Base-by-base conservation (phyloP, 768 basidiomycete species). In the Chalciporus sphaerocephalus region DNA sequence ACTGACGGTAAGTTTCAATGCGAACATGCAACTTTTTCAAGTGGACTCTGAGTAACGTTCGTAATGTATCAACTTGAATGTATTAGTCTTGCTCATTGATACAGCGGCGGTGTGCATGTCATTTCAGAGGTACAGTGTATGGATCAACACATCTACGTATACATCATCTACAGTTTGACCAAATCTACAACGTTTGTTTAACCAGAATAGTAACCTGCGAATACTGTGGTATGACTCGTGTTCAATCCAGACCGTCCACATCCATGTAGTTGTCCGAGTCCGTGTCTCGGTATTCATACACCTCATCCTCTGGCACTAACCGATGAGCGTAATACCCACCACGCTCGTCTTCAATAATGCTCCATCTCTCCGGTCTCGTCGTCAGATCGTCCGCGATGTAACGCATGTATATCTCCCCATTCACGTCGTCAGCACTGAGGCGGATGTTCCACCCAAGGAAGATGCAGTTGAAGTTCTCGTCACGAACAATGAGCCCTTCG, bases 371-470 rank as follows among this genome's bases (percentile, higher is more conserved):
- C 20, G 70, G 65, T 17, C 67, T 62, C 32, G 65, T 64, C 12
- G 53, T 60, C 45, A 78, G 69, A 46, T 76, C 74, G 6, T 58
- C 59, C n/a, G 58, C 42, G 28, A 72, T 55, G 58, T 69, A 67
- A 17, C 61, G 66, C 60, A 76, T 71, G 54, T 61, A 76, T 33
- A 52, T 47, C 17, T 67, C 66, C 16, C 75, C 75, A 16, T 58
- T 60, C 9, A 65, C 61, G 52, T 76, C 76, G 33, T 67, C 68
- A 6, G 62, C 60, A 28, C 65, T 71, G 38, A 82, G 61, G 16
- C 64, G 52, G 43, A 87, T 73, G 52, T 85, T 87, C 83, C 83
- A 88, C 5, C 86, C 86, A 5, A 88, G 70, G 51, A 71, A 81
- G 8, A 87, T 56, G 21, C 72, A 69, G 52, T 74, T 68, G 56